Evolutionary conservation across 345 rosid genomes (phyloP).

Genomic region (Eutrema heterophyllum): DNA sequence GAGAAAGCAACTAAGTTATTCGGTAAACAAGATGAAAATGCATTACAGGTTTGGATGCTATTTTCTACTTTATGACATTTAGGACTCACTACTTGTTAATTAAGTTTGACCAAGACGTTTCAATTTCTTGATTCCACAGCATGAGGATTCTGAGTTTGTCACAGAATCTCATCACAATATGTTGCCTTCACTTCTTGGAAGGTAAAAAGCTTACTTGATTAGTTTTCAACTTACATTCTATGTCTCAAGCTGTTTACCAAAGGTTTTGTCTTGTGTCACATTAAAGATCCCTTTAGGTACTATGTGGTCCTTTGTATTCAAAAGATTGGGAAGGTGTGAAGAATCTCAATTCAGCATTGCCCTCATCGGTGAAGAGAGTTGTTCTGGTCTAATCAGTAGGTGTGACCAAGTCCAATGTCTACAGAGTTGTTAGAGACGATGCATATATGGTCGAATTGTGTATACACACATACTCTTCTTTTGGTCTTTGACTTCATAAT

Average conservation of each 20-base stretch:
- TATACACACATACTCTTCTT: slow-evolving; percentile 3
- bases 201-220: too few relatives aligned
- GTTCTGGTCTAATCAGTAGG: slow-evolving; percentile 93
- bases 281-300: background rate
- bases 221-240: too few relatives aligned
- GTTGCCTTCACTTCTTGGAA: too few relatives aligned
- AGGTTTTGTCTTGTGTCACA: too few relatives aligned
- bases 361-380: slow-evolving; percentile 62
- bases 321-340: slow-evolving; percentile 96
- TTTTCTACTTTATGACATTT: slow-evolving; percentile 14
- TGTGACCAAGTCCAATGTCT: slow-evolving; percentile 63
- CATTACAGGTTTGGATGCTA: slow-evolving; percentile 43
- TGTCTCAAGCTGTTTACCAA: too few relatives aligned
- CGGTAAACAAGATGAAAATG: slow-evolving; percentile 65
- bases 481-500: background rate
- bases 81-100: too few relatives aligned
- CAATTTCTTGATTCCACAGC: too few relatives aligned
- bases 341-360: slow-evolving; percentile 80
- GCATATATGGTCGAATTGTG: background rate
- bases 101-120: too few relatives aligned
- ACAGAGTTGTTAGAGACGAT: background rate
- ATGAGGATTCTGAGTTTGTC: too few relatives aligned
- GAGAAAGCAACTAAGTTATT: slow-evolving; percentile 58
- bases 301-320: slow-evolving; percentile 7
- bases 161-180: too few relatives aligned